These are phyloP conservation scores for Ophiosphaerella narmari DNA, from an alignment of 2,329 filamentous ascomycete species.

Conservation along the genomic window DNA sequence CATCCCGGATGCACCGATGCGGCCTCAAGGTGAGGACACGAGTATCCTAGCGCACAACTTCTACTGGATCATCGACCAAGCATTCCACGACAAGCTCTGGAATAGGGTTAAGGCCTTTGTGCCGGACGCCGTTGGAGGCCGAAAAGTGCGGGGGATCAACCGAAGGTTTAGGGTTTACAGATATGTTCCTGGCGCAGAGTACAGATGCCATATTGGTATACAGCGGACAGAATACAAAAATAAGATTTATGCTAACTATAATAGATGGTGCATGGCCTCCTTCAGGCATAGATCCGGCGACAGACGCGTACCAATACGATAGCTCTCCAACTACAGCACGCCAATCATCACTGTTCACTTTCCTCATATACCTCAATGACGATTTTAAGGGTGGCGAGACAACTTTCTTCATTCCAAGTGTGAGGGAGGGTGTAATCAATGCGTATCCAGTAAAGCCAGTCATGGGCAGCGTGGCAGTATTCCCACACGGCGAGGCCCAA, in stretches of 20 bases:
- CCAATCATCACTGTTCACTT: conserved; percentile 71
- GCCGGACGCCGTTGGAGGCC: conserved; percentile 60
- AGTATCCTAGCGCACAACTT: conserved; percentile 74
- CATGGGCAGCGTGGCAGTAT: conserved; percentile 70
- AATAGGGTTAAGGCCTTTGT: conserved; percentile 63
- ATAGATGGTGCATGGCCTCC: conserved; percentile 72
- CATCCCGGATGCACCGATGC: conserved; percentile 68
- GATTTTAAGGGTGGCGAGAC: conserved; percentile 75
- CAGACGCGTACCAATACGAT: conserved; percentile 68
- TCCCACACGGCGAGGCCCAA: conserved; percentile 70
- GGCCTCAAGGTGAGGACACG: conserved; percentile 64
- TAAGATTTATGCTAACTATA: conserved; percentile 1
- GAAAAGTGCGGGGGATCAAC: conserved; percentile 66
- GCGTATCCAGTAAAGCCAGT: conserved; percentile 71
- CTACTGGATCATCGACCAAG: conserved; percentile 70
- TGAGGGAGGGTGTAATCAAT: conserved; percentile 68
- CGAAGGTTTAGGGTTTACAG: conserved; percentile 72
- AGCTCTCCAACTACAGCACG: conserved; percentile 62
- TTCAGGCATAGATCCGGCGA: conserved; percentile 63
- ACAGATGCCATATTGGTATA: conserved; percentile 65
- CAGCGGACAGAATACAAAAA: background rate
- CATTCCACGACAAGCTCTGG: conserved; percentile 69
- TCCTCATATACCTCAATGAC: conserved; percentile 71
- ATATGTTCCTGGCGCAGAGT: conserved; percentile 74
- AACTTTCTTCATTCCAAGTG: conserved; percentile 70